These are phyloP conservation scores for Collybia nuda DNA, from an alignment of 768 basidiomycete genomes.

Conservation along the genomic window DNA sequence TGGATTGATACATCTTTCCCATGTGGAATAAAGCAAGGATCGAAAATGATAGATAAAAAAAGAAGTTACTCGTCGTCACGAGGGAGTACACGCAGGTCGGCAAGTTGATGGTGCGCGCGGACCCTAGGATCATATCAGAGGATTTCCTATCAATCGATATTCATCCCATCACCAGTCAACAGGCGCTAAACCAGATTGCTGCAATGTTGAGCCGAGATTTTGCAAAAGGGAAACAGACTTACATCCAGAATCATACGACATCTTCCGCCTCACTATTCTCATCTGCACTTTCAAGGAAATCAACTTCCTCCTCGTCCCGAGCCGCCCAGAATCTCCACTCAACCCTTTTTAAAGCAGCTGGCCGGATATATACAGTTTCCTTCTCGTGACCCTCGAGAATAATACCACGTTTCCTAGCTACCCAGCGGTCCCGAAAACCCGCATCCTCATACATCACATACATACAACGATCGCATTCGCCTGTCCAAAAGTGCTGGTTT, in stretches of 20 bases:
- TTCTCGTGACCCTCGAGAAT: slow-evolving; percentile 2
- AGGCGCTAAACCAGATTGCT: no score
- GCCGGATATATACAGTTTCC: slow-evolving; percentile 18
- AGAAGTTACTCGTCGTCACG: neutral
- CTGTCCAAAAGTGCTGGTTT: slow-evolving; percentile 28
- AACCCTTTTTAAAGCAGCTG: slow-evolving; percentile 25
- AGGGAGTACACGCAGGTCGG: no score
- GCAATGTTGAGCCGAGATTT: no score
- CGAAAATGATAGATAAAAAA: no score
- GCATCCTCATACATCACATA: slow-evolving; percentile 32
- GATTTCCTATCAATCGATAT: no score
- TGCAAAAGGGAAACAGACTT: neutral
- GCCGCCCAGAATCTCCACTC: slow-evolving; percentile 28
- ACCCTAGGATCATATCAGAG: no score
- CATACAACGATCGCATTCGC: slow-evolving; percentile 37
- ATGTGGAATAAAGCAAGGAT: no score
- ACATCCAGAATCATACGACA: neutral
- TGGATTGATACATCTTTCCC: no score
- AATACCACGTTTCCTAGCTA: slow-evolving; percentile 26
- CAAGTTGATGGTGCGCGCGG: no score
- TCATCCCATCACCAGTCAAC: no score
- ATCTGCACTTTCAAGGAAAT: slow-evolving; percentile 13
- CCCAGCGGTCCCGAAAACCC: slow-evolving; percentile 26
- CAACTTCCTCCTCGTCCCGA: slow-evolving; percentile 13
- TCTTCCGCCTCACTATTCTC: slow-evolving; percentile 7